Conservation (phyloP, 2,329 filamentous ascomycete species). For the Diaporthe amygdali region DNA sequence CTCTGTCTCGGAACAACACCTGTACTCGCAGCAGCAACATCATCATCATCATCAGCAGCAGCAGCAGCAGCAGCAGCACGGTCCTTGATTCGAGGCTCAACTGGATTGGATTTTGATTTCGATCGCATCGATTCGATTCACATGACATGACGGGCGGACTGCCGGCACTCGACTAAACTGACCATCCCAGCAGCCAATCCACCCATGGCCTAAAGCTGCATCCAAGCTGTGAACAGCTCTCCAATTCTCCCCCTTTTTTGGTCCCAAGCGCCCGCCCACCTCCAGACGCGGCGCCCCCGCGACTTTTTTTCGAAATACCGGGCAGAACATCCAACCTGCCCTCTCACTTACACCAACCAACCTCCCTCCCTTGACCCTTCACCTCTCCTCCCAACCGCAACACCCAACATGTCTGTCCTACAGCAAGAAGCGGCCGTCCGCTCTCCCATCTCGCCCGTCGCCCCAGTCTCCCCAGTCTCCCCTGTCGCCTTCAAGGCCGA, state of each 20-base stretch:
- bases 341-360: background rate
- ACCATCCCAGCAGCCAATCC: slow-evolving; percentile 1
- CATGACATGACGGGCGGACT: slow-evolving; percentile 1
- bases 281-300: slow-evolving; percentile 11
- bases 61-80: too few relatives aligned
- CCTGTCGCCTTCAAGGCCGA: slow-evolving; percentile 27
- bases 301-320: slow-evolving; percentile 6
- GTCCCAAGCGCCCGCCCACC: slow-evolving; percentile 3
- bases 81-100: background rate
- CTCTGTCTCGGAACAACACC: background rate
- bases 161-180: slow-evolving; percentile 7
- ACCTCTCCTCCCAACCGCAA: background rate
- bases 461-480: slow-evolving; percentile 17
- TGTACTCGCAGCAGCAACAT: background rate
- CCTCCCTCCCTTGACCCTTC: background rate
- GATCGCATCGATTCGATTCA: background rate
- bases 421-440: slow-evolving; percentile 34
- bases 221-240: slow-evolving; percentile 22
- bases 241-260: slow-evolving; percentile 5
- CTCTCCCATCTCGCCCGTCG: slow-evolving; percentile 26
- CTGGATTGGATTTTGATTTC: too few relatives aligned
- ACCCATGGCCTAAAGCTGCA: slow-evolving; percentile 23
- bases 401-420: slow-evolving; percentile 35
- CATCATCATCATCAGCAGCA: too few relatives aligned
- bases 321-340: background rate